Percentiles rank a stretch among this genome's conserved stretches.
phyloP scores from a whole-genome alignment of 352 stramenopile species.

The Globisporangium viniferum region DNA sequence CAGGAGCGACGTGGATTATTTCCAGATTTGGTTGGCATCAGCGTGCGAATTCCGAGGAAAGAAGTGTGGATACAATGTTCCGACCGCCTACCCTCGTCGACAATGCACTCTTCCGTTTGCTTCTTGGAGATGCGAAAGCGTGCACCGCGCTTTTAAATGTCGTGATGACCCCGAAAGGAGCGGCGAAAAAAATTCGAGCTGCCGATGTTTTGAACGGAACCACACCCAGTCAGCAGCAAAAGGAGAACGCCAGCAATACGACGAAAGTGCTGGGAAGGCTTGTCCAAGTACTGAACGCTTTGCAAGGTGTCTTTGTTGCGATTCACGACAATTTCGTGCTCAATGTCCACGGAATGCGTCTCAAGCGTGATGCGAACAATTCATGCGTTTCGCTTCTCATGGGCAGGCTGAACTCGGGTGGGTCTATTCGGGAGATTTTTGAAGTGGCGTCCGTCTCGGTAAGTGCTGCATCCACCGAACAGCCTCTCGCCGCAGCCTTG shows the following conservation, averaged over 20 bases:
- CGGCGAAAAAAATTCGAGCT: constrained; percentile 42
- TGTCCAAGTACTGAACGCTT: constrained; percentile 23
- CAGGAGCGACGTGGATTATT: constrained; percentile 44
- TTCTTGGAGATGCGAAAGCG: constrained; percentile 24
- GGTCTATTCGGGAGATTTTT: constrained; percentile 1
- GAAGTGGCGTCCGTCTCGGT: background rate
- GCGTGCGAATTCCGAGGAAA: background rate
- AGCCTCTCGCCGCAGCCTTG: constrained; percentile 6
- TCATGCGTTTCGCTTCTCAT: background rate
- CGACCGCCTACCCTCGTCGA: background rate
- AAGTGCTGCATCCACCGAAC: background rate
- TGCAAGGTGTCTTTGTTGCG: constrained; percentile 22
- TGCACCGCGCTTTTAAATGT: constrained; percentile 34
- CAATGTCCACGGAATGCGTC: constrained; percentile 24
- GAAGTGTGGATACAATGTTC: background rate
- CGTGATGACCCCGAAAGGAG: constrained; percentile 45
- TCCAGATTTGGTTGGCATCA: background rate
- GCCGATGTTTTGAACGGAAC: constrained; percentile 18
- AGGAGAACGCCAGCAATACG: constrained; percentile 1
- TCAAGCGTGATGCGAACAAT: constrained; percentile 4
- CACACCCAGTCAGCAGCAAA: constrained; percentile 2
- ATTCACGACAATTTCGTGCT: constrained; percentile 35
- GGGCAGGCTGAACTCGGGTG: background rate
- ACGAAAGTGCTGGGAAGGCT: constrained; percentile 17
- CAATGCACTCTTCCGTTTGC: constrained; percentile 17